These are phyloP conservation scores for Fusarium humuli DNA, from an alignment of 2,329 filamentous ascomycete genomes.

Conservation along the genomic window DNA sequence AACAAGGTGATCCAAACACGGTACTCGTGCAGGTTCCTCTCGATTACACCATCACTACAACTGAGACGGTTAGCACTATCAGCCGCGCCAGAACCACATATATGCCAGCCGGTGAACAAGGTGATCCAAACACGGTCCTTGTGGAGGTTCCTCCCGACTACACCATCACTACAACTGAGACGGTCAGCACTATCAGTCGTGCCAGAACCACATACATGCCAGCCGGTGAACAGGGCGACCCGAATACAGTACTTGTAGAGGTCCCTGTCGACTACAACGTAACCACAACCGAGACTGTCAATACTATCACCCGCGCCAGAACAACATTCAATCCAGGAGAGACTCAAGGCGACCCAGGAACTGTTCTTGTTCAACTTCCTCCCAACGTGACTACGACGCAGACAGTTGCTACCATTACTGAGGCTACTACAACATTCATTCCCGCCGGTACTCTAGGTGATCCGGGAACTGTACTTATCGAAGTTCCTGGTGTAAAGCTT, in stretches of 20 bases:
- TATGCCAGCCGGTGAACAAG: not conserved
- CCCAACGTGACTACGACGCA: not conserved
- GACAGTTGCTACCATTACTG: conserved; percentile 2
- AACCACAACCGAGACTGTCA: not conserved
- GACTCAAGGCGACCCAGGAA: conserved; percentile 13
- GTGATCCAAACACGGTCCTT: no score
- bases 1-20: conserved; percentile 19
- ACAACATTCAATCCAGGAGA: not conserved
- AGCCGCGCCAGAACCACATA: conserved; percentile 6
- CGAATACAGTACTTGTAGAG: not conserved
- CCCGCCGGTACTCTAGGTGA: not conserved
- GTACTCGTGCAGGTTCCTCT: conserved; percentile 13
- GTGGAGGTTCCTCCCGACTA: not conserved
- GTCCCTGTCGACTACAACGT: not conserved
- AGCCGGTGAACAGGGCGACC: not conserved
- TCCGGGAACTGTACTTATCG: not conserved
- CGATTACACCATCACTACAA: conserved; percentile 1
- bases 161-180: not conserved
- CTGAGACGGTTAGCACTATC: not conserved
- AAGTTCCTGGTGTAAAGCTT: not conserved
- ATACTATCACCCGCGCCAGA: not conserved
- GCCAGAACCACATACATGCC: no score
- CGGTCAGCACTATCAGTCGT: not conserved
- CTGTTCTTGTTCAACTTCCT: conserved; percentile 15
- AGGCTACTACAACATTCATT: not conserved